Percentiles rank a stretch among this genome's conserved stretches.
Evolutionary conservation across 345 rosid species (phyloP).

Genomic region (Toxicodendron radicans): DNA sequence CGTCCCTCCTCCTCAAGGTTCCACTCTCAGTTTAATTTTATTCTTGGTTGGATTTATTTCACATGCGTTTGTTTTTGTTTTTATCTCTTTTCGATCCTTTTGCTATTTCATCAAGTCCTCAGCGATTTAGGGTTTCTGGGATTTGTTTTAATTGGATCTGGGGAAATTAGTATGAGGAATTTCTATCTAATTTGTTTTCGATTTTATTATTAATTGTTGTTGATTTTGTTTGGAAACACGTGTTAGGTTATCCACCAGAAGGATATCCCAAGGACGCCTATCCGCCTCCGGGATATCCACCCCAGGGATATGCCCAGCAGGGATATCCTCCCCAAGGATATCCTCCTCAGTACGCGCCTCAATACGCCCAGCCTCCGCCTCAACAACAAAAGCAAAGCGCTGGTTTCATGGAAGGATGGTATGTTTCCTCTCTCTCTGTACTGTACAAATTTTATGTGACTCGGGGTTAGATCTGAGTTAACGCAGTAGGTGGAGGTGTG

Average conservation of each 20-base stretch:
- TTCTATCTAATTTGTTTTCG: not conserved
- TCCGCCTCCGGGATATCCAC: conserved; percentile 68
- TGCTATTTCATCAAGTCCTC: not conserved
- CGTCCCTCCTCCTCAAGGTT: conserved; percentile 94
- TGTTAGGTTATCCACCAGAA: conserved; percentile 89
- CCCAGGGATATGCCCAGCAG: conserved; percentile 66
- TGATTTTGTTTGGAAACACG: not conserved
- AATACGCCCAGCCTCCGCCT: conserved; percentile 66
- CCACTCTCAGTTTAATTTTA: not conserved
- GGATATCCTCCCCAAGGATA: conserved; percentile 44
- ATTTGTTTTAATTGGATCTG: conserved; percentile 3
- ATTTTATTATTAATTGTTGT: conserved; percentile 17
- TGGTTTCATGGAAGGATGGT: conserved; percentile 85
- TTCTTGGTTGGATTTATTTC: not conserved
- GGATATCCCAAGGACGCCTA: conserved; percentile 81
- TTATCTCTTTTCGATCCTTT: not conserved
- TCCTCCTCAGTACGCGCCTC: conserved; percentile 76
- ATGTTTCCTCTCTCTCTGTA: not conserved
- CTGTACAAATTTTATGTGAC: not conserved
- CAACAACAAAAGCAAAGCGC: conserved; percentile 43
- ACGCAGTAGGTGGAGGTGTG: too few species aligned
- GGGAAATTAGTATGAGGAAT: too few species aligned
- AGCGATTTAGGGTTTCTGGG: conserved; percentile 5
- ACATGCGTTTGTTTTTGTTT: not conserved
- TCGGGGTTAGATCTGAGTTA: not conserved